Base-by-base conservation (phyloP, 192 early-diverging fungal species). In the Podila verticillata region DNA sequence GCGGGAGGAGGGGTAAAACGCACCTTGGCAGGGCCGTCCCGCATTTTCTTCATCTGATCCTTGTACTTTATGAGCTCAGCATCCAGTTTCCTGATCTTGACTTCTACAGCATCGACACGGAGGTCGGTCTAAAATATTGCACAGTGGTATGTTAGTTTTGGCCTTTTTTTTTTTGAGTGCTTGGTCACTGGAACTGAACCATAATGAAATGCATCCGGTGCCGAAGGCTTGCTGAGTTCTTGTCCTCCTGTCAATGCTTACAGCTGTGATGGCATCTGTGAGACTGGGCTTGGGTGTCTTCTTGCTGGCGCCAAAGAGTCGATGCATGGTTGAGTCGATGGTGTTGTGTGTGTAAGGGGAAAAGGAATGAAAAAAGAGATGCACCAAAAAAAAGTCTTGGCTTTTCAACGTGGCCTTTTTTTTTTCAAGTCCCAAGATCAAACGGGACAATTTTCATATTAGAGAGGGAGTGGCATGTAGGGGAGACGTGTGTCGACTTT, bases 21-120 rank as follows among this genome's bases (percentile, higher is more conserved):
- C n/a, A 24, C 51, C 51, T 54, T 54, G 20, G 51, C 94, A 2
- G 95, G 92, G 1, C 95, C 94, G 22, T 95, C 94, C 26, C 92
- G 87, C 96, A 99, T 94, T 65, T 92, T 96, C 67, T 87, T 89
- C 95, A 99, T 94, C 74, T 98, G 96, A 57, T 98, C 96, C 70
- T 92, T 89, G 85, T 94, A 97, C 71, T 91, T 91, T 17, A 93
- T 87, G 39, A 99, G 87, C 80, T 98, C 96, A 36, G 93, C 96
- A 67, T 99, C 98, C 20, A 97, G 89, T 80, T 96, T 95, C 58
- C 90, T 92, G 65, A 99, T 96, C 82, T 98, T 98, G 70, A 95
- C 95, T 63, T 96, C 95, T 4, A 99, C 93, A 6, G 92, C 89
- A 72, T 94, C 93, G 20, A 91, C 92, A 58, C 98, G 90, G 26